These are phyloP conservation scores for Syncephalastrum sp. DNA, from an alignment of 371 early-diverging fungal genomes.

Conservation along the genomic window DNA sequence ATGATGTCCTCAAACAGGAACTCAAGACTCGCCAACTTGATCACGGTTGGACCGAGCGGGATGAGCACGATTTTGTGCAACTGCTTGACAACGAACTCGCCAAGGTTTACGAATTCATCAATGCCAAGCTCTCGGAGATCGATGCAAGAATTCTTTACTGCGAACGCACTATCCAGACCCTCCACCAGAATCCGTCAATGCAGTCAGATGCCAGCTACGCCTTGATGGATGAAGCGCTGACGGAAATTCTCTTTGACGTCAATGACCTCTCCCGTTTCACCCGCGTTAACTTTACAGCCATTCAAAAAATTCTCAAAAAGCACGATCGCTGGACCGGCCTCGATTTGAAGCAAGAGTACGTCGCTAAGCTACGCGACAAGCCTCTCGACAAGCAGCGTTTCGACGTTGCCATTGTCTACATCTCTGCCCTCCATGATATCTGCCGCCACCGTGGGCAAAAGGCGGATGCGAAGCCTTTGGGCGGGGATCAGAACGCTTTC, in stretches of 20 bases:
- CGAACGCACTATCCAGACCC: slow-evolving; percentile 52
- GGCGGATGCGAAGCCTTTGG: slow-evolving; percentile 46
- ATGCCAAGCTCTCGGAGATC: slow-evolving; percentile 87
- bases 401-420: slow-evolving; percentile 84
- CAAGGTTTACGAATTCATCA: slow-evolving; percentile 81
- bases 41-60: slow-evolving; percentile 63
- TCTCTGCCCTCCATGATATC: slow-evolving; percentile 87
- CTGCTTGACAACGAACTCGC: slow-evolving; percentile 85
- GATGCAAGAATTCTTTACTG: slow-evolving; percentile 80
- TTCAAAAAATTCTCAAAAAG: slow-evolving; percentile 95
- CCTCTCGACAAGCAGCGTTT: slow-evolving; percentile 90
- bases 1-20: slow-evolving; percentile 83
- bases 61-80: slow-evolving; percentile 79
- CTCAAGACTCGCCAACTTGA: slow-evolving; percentile 60
- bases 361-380: slow-evolving; percentile 75
- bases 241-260: slow-evolving; percentile 81
- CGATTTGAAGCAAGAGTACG: slow-evolving; percentile 55
- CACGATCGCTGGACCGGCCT: slow-evolving; percentile 79
- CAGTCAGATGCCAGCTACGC: slow-evolving; percentile 57
- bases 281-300: slow-evolving; percentile 92
- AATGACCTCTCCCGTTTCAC: slow-evolving; percentile 91
- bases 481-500: slow-evolving; percentile 74
- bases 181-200: slow-evolving; percentile 30
- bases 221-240: slow-evolving; percentile 76
- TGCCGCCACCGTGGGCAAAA: slow-evolving; percentile 77